These are phyloP conservation scores for Xylariaceae sp. DNA, from an alignment of 2,329 filamentous ascomycete species.

Conservation along the genomic window DNA sequence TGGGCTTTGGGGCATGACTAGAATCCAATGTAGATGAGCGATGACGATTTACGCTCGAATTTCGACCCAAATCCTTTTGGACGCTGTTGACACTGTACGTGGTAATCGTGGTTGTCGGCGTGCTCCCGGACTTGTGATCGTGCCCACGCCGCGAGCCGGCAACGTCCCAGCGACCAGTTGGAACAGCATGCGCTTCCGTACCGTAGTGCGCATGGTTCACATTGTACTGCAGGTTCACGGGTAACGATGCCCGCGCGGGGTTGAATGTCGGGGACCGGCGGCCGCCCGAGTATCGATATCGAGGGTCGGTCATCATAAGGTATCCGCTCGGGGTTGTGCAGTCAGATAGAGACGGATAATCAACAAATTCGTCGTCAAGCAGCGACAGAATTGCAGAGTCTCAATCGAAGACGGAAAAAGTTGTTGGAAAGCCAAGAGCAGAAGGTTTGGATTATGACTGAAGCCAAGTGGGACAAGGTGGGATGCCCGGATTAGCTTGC, in stretches of 20 bases:
- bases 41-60: constrained; percentile 37
- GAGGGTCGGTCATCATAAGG: constrained; percentile 42
- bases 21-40: constrained; percentile 50
- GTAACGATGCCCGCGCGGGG: constrained; percentile 51
- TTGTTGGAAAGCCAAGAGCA: too few species aligned
- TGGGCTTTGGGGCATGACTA: constrained; percentile 40
- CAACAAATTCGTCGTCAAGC: background rate
- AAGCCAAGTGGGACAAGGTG: constrained; percentile 1
- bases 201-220: constrained; percentile 47
- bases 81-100: constrained; percentile 54
- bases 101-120: constrained; percentile 41
- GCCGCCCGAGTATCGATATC: constrained; percentile 40
- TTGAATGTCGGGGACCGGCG: constrained; percentile 40
- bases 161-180: constrained; percentile 33
- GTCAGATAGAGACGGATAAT: background rate
- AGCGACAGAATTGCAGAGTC: background rate
- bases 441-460: too few species aligned
- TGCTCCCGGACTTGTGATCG: constrained; percentile 23
- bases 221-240: constrained; percentile 45
- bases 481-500: constrained; percentile 8
- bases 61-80: constrained; percentile 47
- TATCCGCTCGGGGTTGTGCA: constrained; percentile 1
- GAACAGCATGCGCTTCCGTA: constrained; percentile 37
- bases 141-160: constrained; percentile 29
- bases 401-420: too few species aligned